A percentile compares a stretch with the other conserved stretches of the same genome.
phyloP scores from a whole-genome alignment of 2,329 filamentous ascomycete genomes.

The Aspergillus ibericus region DNA sequence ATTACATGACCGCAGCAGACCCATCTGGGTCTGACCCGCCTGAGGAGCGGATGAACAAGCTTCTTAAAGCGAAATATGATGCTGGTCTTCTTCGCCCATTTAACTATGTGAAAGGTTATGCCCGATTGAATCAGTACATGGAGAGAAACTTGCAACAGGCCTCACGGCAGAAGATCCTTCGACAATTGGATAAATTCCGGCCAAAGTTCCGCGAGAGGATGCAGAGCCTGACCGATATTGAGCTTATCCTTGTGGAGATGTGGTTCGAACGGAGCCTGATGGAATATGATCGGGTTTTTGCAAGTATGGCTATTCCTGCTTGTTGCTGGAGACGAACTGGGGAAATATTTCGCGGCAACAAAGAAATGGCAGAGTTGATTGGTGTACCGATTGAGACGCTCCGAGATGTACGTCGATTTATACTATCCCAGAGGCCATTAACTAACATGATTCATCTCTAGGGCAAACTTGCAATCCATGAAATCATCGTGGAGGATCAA shows the following conservation, averaged over 20 bases:
- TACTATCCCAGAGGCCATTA: not conserved
- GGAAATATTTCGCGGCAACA: constrained; percentile 96
- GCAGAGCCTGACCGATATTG: constrained; percentile 86
- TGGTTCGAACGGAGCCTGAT: constrained; percentile 97
- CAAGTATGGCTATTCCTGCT: constrained; percentile 96
- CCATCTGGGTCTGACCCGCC: constrained; percentile 83
- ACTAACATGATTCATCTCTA: constrained; percentile 38
- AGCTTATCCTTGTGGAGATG: constrained; percentile 95
- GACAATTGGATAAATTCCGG: constrained; percentile 87
- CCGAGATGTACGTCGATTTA: constrained; percentile 69
- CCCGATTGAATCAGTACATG: constrained; percentile 85
- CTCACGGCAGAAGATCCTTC: constrained; percentile 86
- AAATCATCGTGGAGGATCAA: constrained; percentile 92
- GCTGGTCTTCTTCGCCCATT: constrained; percentile 93
- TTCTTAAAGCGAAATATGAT: constrained; percentile 93
- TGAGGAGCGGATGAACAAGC: constrained; percentile 91
- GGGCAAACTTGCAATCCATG: constrained; percentile 93
- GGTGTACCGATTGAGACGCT: constrained; percentile 87
- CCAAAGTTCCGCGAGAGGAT: constrained; percentile 96
- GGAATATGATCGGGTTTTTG: constrained; percentile 98
- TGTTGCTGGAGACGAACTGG: constrained; percentile 97
- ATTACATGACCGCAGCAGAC: constrained; percentile 95
- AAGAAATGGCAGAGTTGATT: constrained; percentile 97
- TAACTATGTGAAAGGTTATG: constrained; percentile 97
- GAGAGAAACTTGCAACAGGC: constrained; percentile 79